Base-by-base conservation (phyloP, 352 stramenopile genomes). In the Aphanomyces euteiches region DNA sequence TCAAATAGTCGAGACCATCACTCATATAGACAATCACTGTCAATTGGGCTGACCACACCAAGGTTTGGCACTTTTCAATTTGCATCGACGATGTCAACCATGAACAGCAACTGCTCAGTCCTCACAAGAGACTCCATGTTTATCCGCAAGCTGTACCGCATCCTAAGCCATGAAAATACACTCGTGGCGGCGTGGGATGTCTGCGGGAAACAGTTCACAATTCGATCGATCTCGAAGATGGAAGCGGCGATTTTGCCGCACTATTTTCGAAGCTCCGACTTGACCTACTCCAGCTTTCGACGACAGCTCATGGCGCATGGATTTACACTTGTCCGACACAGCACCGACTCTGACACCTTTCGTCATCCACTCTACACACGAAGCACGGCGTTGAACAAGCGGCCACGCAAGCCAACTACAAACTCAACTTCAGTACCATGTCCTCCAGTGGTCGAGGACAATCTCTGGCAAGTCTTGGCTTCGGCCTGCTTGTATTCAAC, bases 91-190 rank as follows among this genome's bases (percentile, higher is more conserved):
- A 2, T 28, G 28, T 2, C 28, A 28, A 28, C 28, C 50, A 61
- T 61, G 54, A 61, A 19, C 54, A 61, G 5, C 54, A 13, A 19
- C 8, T n/a, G 19, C 28, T n/a, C 15, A 8, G 34, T n/a, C 43
- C 17, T 12, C 19, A 1, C 54, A 12, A 61, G 7, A 10, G 54
- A 41, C 54, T 17, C n/a, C 28, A 61, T 37, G 5, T 90, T 92
- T 65, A 78, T 92, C 71, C 77, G 83, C 59, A 92, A 92, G 73
- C 79, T 92, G 37, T 89, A 90, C 75, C 83, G 81, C 73, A 90
- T 92, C 73, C 70, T 92, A 53, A 81, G 88, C 76, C 81, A 88
- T 56, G 83, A 92, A 73, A 89, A 75, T 71, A 74, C 77, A 61
- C 56, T 71, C 41, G 78, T 90, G 67, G 77, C 90, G 56, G 56